A percentile compares a stretch with the other conserved stretches of the same genome.
Evolutionary conservation across 495 filamentous ascomycete genomes (phyloP).

Genomic region (Tuber umbilicatum): DNA sequence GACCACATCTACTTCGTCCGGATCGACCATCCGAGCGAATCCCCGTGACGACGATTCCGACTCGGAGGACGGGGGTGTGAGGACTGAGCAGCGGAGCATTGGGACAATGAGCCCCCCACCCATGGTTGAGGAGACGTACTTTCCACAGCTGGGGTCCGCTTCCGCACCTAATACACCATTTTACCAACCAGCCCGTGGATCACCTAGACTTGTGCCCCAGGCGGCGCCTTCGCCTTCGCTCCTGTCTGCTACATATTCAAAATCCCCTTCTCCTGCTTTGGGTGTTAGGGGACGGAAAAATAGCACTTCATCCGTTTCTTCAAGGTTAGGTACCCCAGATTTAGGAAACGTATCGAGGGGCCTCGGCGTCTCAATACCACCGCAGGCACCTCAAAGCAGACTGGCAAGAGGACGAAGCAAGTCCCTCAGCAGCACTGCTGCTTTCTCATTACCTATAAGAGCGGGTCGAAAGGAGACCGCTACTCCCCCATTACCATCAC

Average conservation of each 20-base stretch:
- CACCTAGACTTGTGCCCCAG: conserved; percentile 29
- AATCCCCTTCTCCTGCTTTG: conserved; percentile 26
- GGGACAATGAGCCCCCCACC: conserved; percentile 20
- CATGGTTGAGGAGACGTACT: conserved; percentile 16
- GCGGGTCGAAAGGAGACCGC: conserved; percentile 28
- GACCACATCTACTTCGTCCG: conserved; percentile 56
- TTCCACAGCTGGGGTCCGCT: conserved; percentile 8
- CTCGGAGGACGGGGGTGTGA: conserved; percentile 16
- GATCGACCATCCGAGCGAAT: conserved; percentile 50
- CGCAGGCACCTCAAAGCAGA: conserved; percentile 12
- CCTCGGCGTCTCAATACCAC: conserved; percentile 38
- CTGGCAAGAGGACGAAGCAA: conserved; percentile 37
- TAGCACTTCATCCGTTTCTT: conserved; percentile 32
- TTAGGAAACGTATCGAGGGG: conserved; percentile 22
- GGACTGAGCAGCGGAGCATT: conserved; percentile 22
- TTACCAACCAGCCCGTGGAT: conserved; percentile 22
- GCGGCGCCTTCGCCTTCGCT: conserved; percentile 31
- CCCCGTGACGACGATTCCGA: conserved; percentile 33
- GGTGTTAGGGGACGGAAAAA: conserved; percentile 29
- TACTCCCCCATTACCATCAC: conserved; percentile 33
- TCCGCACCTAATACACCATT: conserved; percentile 32
- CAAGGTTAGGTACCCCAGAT: conserved; percentile 31
- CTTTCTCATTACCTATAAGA: conserved; percentile 28
- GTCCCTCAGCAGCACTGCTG: conserved; percentile 34
- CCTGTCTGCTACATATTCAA: conserved; percentile 14